Evolutionary conservation across 805 yeast species (phyloP).

Genomic region (Candida odintsovae): DNA sequence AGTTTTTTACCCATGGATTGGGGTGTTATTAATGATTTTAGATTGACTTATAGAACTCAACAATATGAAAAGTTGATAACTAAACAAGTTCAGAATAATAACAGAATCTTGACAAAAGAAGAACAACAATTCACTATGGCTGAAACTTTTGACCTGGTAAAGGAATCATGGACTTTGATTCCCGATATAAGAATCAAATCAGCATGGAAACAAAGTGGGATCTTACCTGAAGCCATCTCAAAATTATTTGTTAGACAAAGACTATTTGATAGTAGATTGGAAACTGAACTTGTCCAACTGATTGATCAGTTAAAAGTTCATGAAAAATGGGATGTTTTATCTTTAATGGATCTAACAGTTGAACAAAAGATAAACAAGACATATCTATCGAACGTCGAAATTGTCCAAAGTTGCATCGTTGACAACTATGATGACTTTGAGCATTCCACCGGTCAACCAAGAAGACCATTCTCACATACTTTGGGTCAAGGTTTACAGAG

Average conservation of each 20-base stretch:
- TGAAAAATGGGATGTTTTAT: conserved; percentile 53
- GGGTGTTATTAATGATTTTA: conserved; percentile 60
- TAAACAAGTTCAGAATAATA: conserved; percentile 14
- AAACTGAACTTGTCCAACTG: conserved; percentile 34
- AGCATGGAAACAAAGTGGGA: conserved; percentile 39
- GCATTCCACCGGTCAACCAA: conserved; percentile 12
- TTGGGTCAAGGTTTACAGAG: conserved; percentile 22
- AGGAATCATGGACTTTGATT: conserved; percentile 47
- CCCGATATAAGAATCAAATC: conserved; percentile 32
- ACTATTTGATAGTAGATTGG: conserved; percentile 32
- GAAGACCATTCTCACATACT: conserved; percentile 22
- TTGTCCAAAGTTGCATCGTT: conserved; percentile 54
- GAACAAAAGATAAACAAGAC: conserved; percentile 36
- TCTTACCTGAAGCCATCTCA: conserved; percentile 30
- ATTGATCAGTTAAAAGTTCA: conserved; percentile 44
- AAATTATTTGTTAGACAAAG: conserved; percentile 24
- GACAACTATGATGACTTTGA: conserved; percentile 29
- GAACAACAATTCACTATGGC: conserved; percentile 45
- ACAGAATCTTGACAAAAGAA: conserved; percentile 23
- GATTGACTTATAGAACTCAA: conserved; percentile 49
- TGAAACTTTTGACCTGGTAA: conserved; percentile 53
- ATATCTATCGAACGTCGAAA: conserved; percentile 54
- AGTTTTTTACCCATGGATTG: conserved; percentile 53
- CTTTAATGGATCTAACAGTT: conserved; percentile 42
- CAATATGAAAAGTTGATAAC: conserved; percentile 40